Base-by-base conservation (phyloP, 2,329 filamentous ascomycete genomes). In the Monosporascus sp. region DNA sequence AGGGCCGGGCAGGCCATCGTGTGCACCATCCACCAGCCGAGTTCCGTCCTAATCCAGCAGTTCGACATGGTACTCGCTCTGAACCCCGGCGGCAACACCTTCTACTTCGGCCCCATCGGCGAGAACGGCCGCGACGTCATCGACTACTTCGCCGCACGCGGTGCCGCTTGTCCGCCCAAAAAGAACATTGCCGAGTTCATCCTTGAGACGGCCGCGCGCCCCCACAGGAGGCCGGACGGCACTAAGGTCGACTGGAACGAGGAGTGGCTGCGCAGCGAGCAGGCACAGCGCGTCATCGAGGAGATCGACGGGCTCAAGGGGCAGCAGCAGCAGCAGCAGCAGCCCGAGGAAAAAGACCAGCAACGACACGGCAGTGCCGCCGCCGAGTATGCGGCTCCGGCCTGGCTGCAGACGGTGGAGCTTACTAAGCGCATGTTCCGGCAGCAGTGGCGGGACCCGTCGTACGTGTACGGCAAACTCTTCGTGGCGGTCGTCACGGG, bases 401-500 rank as follows among this genome's bases (percentile, higher is more conserved):
- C 83, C 0, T 74, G 70, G 63, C 67, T 79, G 1, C 89, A 92
- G 70, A 88, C 79, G 6, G 73, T 73, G 4, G 78, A 84, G 63
- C 76, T 92, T 20, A 89, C 85, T 3, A 84, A 84, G 66, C 80
- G 89, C 22, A 79, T 87, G 48, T 90, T 90, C 68, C 73, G 74
- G 4, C 82, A 89, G 60, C 85, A 90, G 71, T 91, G 87, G 87
- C 80, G 89, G 15, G 84, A 89, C 56, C 85, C 88, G 0, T 84
- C 82, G 1, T 93, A 92, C 67, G 74, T 90, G 52, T 91, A 90
- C 68, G 84, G 85, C 54, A 90, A 90, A 65, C 72, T 93, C 25
- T 91, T 90, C 68, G 79, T 85, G 37, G 78, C 83, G 4, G 81
- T 89, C 53, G 79, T 90, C 55, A 76, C 88, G 45, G 88, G 85